Base-by-base conservation (phyloP, 805 yeast genomes). In the Lipomyces mesembrius region DNA sequence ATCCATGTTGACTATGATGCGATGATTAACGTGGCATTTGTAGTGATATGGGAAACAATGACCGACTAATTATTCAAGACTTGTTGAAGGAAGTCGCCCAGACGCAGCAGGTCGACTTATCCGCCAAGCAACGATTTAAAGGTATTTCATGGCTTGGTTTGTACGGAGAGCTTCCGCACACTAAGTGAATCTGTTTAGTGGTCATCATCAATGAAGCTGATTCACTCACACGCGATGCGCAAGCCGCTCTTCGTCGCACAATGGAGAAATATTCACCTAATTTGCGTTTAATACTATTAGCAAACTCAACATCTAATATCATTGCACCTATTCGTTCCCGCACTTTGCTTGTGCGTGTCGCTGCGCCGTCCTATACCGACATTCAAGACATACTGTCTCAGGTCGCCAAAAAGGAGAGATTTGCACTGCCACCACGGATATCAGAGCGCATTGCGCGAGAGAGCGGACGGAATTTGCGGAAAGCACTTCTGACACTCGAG, bases 291-390 rank as follows among this genome's bases (percentile, higher is more conserved):
- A 85, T 95, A 46, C 80, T 95, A 80, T 83, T 95, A 25, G 91
- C 97, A 72, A 94, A 92, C 75, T 86, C 97, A 2, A 91, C 97
- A 32, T 91, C 97, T 27, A 91, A 90, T 71, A 93, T 95, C 66
- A 94, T 95, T 67, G 88, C 92, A 2, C 99, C 99, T 11, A 95
- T 95, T 70, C 89, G 91, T 74, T 93, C 98, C 29, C 88, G 99
- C 79, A 92, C 98, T 8, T 79, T 95, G 62, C 82, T 94, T 66
- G 84, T 95, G n/a, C 84, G 98, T 67, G 87, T 92, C 2, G 89
- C 97, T 0, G 88, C 97, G 2, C 98, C 99, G 0, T 74, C 85
- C 0, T 74, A 75, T 1, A 78, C 78, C 0, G 96, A 92, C 54
- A 84, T 89, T n/a, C 74, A 82, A 0, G 69, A 67, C 0, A 88